These are phyloP conservation scores for Aspergillus diversus DNA, from an alignment of 495 filamentous ascomycete species.

Conservation along the genomic window DNA sequence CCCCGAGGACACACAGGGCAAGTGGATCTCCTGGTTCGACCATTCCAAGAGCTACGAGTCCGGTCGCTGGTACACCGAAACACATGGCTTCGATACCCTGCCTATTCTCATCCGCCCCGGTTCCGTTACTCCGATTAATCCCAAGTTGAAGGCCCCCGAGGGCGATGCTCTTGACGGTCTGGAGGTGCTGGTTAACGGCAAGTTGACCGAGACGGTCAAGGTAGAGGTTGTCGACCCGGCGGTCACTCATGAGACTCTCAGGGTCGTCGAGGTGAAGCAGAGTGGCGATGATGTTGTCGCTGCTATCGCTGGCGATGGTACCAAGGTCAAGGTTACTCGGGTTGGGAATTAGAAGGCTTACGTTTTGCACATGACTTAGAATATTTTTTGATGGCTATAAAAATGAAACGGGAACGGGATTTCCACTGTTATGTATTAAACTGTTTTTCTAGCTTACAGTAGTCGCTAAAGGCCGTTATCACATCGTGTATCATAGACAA, in stretches of 20 bases:
- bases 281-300: slow-evolving; percentile 16
- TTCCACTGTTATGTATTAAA: background rate
- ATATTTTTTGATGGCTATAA: background rate
- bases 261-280: slow-evolving; percentile 24
- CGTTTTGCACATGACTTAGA: background rate
- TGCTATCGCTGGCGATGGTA: slow-evolving; percentile 17
- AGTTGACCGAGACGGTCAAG: slow-evolving; percentile 23
- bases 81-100: slow-evolving; percentile 45
- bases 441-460: slow-evolving; percentile 10
- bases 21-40: slow-evolving; percentile 57
- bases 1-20: slow-evolving; percentile 43
- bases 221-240: slow-evolving; percentile 43
- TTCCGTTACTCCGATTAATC: slow-evolving; percentile 41
- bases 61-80: slow-evolving; percentile 48
- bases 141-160: slow-evolving; percentile 37
- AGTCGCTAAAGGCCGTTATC: slow-evolving; percentile 13
- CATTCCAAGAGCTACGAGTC: slow-evolving; percentile 43
- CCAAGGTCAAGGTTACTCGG: slow-evolving; percentile 22
- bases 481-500: slow-evolving; percentile 16
- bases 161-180: slow-evolving; percentile 42
- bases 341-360: slow-evolving; percentile 7
- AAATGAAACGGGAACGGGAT: background rate
- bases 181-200: slow-evolving; percentile 44
- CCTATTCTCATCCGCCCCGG: slow-evolving; percentile 46
- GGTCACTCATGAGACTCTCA: slow-evolving; percentile 37